Evolutionary conservation across 306 rosid genomes (phyloP).

Genomic region (Vigna radiata): DNA sequence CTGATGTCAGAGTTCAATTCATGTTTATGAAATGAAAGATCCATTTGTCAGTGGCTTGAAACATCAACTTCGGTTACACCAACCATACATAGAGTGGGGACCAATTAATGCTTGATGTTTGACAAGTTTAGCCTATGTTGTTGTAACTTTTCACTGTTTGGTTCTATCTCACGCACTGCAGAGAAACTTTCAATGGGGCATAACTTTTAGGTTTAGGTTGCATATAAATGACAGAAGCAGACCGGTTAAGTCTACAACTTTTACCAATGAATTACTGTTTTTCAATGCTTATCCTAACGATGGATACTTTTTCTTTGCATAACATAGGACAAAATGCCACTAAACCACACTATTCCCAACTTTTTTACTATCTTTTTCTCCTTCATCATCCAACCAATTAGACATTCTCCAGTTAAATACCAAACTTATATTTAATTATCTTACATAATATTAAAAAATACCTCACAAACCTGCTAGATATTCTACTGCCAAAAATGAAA

Average conservation of each 20-base stretch:
- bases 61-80: slow-evolving; percentile 47
- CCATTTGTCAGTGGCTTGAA: slow-evolving; percentile 30
- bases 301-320: slow-evolving; percentile 6
- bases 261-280: background rate
- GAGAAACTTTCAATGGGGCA: slow-evolving; percentile 31
- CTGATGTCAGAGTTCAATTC: slow-evolving; percentile 42
- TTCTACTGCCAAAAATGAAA: too few relatives aligned
- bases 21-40: background rate
- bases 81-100: slow-evolving; percentile 33
- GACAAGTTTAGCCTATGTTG: background rate
- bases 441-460: too few relatives aligned
- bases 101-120: slow-evolving; percentile 9
- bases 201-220: background rate
- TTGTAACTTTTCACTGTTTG: slow-evolving; percentile 26
- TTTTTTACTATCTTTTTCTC: background rate
- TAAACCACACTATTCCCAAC: background rate
- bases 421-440: too few relatives aligned
- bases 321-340: slow-evolving; percentile 5
- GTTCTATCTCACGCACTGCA: background rate
- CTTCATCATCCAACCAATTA: background rate
- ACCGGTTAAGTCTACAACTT: slow-evolving; percentile 8
- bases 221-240: background rate
- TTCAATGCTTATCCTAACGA: slow-evolving; percentile 2
- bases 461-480: too few relatives aligned
- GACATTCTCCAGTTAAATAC: too few relatives aligned